Evolutionary conservation across 2,329 filamentous ascomycete genomes (phyloP).

Genomic region (Aspergillus sclerotialis): DNA sequence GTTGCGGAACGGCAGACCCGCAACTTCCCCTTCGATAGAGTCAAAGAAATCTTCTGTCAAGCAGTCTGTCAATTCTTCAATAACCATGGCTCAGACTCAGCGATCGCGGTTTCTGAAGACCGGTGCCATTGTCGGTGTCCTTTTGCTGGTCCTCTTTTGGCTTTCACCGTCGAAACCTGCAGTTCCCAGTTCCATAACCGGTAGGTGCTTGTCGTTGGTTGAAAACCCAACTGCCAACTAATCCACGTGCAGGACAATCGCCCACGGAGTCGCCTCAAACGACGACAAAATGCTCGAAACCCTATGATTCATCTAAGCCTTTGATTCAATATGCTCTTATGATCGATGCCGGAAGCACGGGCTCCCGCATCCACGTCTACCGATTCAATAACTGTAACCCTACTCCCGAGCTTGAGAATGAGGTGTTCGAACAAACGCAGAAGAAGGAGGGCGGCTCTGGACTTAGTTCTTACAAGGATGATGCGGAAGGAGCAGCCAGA

Average conservation of each 20-base stretch:
- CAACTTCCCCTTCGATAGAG: slow-evolving; percentile 42
- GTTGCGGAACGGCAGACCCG: slow-evolving; percentile 40
- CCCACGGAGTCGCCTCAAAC: slow-evolving; percentile 46
- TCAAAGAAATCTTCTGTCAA: slow-evolving; percentile 35
- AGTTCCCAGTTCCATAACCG: slow-evolving; percentile 14
- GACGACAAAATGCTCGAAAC: slow-evolving; percentile 69
- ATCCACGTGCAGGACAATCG: slow-evolving; percentile 15
- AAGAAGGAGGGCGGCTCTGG: slow-evolving; percentile 72
- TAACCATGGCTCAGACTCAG: slow-evolving; percentile 57
- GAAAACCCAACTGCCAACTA: slow-evolving; percentile 2
- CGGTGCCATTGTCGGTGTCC: slow-evolving; percentile 51
- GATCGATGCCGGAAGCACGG: slow-evolving; percentile 97
- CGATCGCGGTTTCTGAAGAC: slow-evolving; percentile 56
- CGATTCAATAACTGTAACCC: slow-evolving; percentile 98
- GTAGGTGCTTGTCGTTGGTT: slow-evolving; percentile 12
- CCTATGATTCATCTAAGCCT: slow-evolving; percentile 80
- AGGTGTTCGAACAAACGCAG: slow-evolving; percentile 89
- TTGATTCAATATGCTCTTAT: slow-evolving; percentile 96
- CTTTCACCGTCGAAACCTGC: slow-evolving; percentile 37
- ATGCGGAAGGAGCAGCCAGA: slow-evolving; percentile 80
- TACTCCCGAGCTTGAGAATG: slow-evolving; percentile 88
- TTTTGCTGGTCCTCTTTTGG: slow-evolving; percentile 53
- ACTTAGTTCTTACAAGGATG: slow-evolving; percentile 77
- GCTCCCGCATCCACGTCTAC: slow-evolving; percentile 96
- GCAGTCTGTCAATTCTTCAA: slow-evolving; percentile 28